These are phyloP conservation scores for Collybia sordida DNA, from an alignment of 768 basidiomycete genomes.

Conservation along the genomic window DNA sequence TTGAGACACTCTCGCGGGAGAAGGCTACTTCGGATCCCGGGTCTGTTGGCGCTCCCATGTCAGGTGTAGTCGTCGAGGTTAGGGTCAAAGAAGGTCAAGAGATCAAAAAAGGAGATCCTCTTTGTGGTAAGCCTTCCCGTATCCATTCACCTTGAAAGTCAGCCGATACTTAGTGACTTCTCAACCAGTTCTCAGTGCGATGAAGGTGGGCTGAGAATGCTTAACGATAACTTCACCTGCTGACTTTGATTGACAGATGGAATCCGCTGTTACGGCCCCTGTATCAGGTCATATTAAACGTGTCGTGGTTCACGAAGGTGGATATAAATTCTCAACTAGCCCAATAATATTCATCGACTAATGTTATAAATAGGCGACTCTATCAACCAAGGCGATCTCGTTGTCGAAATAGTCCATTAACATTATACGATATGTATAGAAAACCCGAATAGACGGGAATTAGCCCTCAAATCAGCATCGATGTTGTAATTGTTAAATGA, in stretches of 20 bases:
- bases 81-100: constrained; percentile 97
- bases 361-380: constrained; percentile 67
- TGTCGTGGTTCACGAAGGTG: constrained; percentile 86
- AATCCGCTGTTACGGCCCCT: constrained; percentile 93
- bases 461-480: neutral
- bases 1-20: constrained; percentile 93
- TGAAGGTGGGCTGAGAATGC: constrained; percentile 68
- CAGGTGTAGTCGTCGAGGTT: constrained; percentile 97
- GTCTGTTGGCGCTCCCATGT: constrained; percentile 97
- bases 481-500: constrained; percentile 5
- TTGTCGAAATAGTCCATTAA: constrained; percentile 74
- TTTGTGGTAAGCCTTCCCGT: constrained; percentile 66
- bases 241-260: constrained; percentile 67
- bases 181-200: constrained; percentile 81
- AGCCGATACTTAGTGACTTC: constrained; percentile 19
- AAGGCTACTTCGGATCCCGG: constrained; percentile 93
- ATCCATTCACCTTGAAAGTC: constrained; percentile 6
- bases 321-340: constrained; percentile 13
- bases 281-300: constrained; percentile 97
- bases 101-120: constrained; percentile 97
- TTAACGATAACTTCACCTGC: constrained; percentile 3
- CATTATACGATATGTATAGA: constrained; percentile 1
- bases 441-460: constrained; percentile 4
- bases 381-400: constrained; percentile 91
- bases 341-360: neutral